Conservation (phyloP, 768 basidiomycete species). For the Porpolomopsis calyptriformis region DNA sequence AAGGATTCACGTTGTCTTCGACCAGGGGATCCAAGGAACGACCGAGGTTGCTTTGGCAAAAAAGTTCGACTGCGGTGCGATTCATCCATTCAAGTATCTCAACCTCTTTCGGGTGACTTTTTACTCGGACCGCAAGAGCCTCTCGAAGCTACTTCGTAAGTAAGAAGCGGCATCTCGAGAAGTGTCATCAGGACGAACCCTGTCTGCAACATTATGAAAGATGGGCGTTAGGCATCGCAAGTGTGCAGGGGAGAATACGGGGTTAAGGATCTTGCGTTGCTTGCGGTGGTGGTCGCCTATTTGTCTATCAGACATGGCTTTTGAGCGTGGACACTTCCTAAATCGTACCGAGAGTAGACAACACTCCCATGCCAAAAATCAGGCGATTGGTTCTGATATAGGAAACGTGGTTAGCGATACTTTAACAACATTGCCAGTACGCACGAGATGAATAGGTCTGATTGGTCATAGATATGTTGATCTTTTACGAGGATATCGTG, state of each 20-base stretch:
- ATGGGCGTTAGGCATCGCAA: constrained; percentile 29
- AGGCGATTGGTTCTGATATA: constrained; percentile 9
- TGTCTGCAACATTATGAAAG: constrained; percentile 7
- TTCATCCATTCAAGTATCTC: constrained; percentile 38
- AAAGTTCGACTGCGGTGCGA: constrained; percentile 32
- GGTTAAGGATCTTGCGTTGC: constrained; percentile 35
- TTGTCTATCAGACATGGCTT: background rate
- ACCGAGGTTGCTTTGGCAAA: constrained; percentile 31
- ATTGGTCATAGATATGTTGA: constrained; percentile 23
- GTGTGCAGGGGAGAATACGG: constrained; percentile 33
- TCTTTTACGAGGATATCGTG: constrained; percentile 29
- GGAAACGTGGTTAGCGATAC: background rate
- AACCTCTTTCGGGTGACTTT: background rate
- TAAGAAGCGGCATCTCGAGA: too few species aligned
- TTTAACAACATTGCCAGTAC: background rate
- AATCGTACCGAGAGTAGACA: constrained; percentile 11
- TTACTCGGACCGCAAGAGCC: background rate
- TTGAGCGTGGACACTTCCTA: background rate
- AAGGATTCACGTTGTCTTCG: constrained; percentile 36
- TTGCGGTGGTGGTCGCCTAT: constrained; percentile 31
- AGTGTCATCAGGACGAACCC: too few species aligned
- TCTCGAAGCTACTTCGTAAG: background rate
- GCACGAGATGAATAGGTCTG: constrained; percentile 10
- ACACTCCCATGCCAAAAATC: constrained; percentile 12
- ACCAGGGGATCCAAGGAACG: constrained; percentile 39